A percentile compares a stretch with the other conserved stretches of the same genome.
These are phyloP conservation scores for Nicotiana attenuata DNA, from an alignment of 257 asterid genomes.

Conservation along the genomic window DNA sequence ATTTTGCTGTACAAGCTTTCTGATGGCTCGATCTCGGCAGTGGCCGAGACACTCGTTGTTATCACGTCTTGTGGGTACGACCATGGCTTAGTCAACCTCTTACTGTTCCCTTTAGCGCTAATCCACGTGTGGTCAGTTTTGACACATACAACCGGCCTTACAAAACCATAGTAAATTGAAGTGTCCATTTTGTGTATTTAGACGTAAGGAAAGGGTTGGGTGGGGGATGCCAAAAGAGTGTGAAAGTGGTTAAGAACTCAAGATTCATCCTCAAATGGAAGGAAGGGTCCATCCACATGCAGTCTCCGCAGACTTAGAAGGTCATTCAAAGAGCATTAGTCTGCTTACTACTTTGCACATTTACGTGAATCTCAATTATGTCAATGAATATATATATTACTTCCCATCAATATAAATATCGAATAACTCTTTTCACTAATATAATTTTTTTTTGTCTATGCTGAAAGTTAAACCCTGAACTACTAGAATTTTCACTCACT, in stretches of 20 bases:
- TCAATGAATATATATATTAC: not conserved
- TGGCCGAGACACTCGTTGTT: too few relatives aligned
- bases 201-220: not conserved
- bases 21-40: too few relatives aligned
- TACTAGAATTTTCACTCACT: not conserved
- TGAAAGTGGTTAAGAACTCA: not conserved
- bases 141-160: too few relatives aligned
- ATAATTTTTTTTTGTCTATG: too few relatives aligned
- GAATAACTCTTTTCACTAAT: rapidly evolving
- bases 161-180: too few relatives aligned
- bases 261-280: not conserved
- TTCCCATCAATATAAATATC: not conserved
- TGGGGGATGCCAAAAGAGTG: constrained; percentile 13
- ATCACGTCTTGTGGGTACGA: too few relatives aligned
- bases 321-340: constrained; percentile 31
- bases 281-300: constrained; percentile 15
- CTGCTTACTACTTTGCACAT: constrained; percentile 5
- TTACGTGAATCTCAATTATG: not conserved
- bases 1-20: too few relatives aligned
- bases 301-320: constrained; percentile 10
- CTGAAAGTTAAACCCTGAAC: not conserved
- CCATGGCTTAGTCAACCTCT: too few relatives aligned
- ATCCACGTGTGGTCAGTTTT: too few relatives aligned
- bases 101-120: too few relatives aligned
- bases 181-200: too few relatives aligned